Percentiles rank a stretch among this genome's conserved stretches.
These are phyloP conservation scores for Dendrobium nobile DNA, from an alignment of 106 monocot species.

Conservation along the genomic window DNA sequence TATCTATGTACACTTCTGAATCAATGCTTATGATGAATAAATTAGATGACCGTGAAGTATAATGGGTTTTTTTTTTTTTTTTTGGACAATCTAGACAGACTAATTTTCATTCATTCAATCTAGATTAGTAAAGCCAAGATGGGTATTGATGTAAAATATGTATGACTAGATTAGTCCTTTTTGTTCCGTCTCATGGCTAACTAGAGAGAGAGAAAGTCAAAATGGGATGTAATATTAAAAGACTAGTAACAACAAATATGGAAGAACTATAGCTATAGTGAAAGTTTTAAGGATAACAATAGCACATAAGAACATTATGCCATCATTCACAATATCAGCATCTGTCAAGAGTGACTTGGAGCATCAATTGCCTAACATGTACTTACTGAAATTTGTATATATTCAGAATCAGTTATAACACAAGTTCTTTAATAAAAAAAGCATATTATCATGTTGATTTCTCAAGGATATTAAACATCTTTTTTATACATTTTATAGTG, in stretches of 20 bases:
- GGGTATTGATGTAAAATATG: no score
- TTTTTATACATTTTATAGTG: not conserved
- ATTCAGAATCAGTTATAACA: not conserved
- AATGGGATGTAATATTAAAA: not conserved
- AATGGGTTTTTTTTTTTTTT: no score
- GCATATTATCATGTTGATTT: not conserved
- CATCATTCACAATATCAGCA: not conserved
- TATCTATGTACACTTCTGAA: no score
- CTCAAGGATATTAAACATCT: not conserved
- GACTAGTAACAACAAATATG: not conserved
- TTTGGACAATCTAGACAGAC: no score
- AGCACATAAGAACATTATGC: not conserved
- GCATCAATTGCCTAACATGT: not conserved
- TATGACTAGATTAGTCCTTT: no score
- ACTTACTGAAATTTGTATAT: no score
- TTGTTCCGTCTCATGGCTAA: no score
- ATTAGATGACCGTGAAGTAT: no score
- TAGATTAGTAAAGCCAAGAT: no score
- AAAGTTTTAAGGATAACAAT: not conserved
- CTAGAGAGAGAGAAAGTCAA: no score
- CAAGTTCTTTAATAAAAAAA: not conserved
- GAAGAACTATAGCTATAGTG: not conserved
- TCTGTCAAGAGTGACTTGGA: not conserved
- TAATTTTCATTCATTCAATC: no score
- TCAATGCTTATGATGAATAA: no score